Conservation (phyloP, 352 stramenopile species). For the Elongisporangium prolatum region DNA sequence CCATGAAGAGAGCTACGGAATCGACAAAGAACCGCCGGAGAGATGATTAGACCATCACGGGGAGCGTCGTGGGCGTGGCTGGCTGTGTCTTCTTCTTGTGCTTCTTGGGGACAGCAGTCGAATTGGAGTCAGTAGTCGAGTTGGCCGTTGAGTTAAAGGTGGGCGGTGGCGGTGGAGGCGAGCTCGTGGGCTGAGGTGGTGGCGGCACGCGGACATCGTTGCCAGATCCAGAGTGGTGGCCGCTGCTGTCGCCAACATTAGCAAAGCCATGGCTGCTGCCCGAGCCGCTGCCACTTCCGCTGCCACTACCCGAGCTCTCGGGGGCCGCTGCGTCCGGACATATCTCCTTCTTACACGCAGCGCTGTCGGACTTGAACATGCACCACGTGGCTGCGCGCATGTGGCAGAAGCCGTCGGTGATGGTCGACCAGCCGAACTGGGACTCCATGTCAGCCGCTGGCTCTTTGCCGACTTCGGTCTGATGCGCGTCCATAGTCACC, state of each 20-base stretch:
- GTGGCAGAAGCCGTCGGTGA: constrained; percentile 19
- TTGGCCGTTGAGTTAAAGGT: background rate
- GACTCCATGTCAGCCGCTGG: constrained; percentile 12
- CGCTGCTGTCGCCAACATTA: background rate
- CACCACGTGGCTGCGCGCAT: constrained; percentile 14
- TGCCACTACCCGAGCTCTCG: background rate
- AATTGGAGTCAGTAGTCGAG: background rate
- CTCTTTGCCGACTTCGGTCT: background rate
- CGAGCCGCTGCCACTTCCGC: constrained; percentile 6
- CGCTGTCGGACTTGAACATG: constrained; percentile 21
- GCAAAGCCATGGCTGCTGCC: constrained; percentile 1
- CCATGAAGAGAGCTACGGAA: background rate
- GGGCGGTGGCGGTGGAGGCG: background rate
- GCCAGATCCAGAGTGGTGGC: background rate
- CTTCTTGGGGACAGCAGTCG: background rate
- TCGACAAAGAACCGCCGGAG: background rate
- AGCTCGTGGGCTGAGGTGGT: background rate
- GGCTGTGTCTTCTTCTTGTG: background rate
- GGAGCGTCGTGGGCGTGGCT: background rate
- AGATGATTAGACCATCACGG: background rate
- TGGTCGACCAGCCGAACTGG: constrained; percentile 16
- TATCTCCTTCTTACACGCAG: constrained; percentile 24
- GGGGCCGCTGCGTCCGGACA: constrained; percentile 4
- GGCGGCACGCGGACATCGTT: background rate
- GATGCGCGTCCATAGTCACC: constrained; percentile 9